Evolutionary conservation across 257 asterid species (phyloP).

Genomic region (Pogostemon cablin): DNA sequence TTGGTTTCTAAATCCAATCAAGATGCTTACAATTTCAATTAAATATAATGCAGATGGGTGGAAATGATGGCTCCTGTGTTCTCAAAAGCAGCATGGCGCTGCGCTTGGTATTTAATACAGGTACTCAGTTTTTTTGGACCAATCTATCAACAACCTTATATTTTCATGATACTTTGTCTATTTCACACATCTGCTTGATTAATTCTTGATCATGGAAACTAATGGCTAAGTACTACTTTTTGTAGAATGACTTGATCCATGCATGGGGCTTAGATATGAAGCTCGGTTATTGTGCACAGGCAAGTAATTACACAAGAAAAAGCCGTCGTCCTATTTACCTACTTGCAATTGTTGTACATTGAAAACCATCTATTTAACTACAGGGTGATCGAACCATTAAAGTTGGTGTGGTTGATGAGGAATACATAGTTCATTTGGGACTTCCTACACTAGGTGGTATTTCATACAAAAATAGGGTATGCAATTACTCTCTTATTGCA

Average conservation of each 20-base stretch:
- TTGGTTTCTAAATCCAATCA: background rate
- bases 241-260: conserved; percentile 91
- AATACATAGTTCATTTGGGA: conserved; percentile 81
- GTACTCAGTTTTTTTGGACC: conserved; percentile 36
- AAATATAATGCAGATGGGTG: conserved; percentile 72
- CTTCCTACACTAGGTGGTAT: conserved; percentile 85
- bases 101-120: conserved; percentile 93
- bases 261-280: conserved; percentile 97
- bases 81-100: conserved; percentile 93
- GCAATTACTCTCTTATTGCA: conserved; percentile 9
- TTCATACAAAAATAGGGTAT: conserved; percentile 53
- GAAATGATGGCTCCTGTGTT: conserved; percentile 99
- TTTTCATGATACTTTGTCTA: background rate
- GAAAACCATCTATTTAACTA: conserved; percentile 18
- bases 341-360: conserved; percentile 13
- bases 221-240: background rate
- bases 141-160: background rate
- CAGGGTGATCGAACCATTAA: conserved; percentile 84
- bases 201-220: background rate
- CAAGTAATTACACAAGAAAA: conserved; percentile 29
- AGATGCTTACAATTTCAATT: background rate
- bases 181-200: no score
- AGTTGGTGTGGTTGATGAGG: conserved; percentile 88
- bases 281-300: conserved; percentile 99
- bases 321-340: background rate